Base-by-base conservation (phyloP, 768 basidiomycete species). In the Lactarius hatsudake region DNA sequence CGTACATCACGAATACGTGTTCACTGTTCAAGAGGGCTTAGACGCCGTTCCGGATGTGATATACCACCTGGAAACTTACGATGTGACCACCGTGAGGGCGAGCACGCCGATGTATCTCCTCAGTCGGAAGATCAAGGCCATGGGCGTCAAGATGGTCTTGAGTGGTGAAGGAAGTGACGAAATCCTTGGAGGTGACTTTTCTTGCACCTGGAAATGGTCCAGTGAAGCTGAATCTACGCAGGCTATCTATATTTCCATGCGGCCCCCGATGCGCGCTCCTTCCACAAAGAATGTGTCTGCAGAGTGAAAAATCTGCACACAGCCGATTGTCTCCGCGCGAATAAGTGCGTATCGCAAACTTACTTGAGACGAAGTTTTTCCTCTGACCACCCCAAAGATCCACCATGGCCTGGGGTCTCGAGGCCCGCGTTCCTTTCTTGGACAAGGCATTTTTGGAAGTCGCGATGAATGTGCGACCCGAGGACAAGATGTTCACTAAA, bases 201-300 rank as follows among this genome's bases (percentile, higher is more conserved):
- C 40, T 15, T 36, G 10, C 23, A 15, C 10, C n/a, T 34, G 26
- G 63, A 55, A 28, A 23, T 17, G 2, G 23, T 13, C 64, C 71
- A 64, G 72, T 69, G 38, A 59, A 34, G 40, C 57, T 45, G 38
- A 59, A 34, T 36, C 17, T 26, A 28, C 54, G 8, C 73, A 93
- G 96, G 96, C 3, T 99, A 99, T 80, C 86, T 99, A 56, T 99
- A 99, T 81, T 99, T 99, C 89, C 96, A 99, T 77, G 96, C 96
- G 43, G 97, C 97, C 0, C 97, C 97, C 10, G 88, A 95, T 71
- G 80, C 86, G 53, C 80, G 79, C 67, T 89, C 94, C 6, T 96
- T 98, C 83, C 94, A 98, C 80, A 92, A 96, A 74, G 97, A 99
- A 78, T 89, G 88, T 73, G 90, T 97, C 51, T 89, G 90, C 74